A percentile compares a stretch with the other conserved stretches of the same genome.
Conservation (phyloP, 352 stramenopile genomes). For the Phytopythium aichiense region DNA sequence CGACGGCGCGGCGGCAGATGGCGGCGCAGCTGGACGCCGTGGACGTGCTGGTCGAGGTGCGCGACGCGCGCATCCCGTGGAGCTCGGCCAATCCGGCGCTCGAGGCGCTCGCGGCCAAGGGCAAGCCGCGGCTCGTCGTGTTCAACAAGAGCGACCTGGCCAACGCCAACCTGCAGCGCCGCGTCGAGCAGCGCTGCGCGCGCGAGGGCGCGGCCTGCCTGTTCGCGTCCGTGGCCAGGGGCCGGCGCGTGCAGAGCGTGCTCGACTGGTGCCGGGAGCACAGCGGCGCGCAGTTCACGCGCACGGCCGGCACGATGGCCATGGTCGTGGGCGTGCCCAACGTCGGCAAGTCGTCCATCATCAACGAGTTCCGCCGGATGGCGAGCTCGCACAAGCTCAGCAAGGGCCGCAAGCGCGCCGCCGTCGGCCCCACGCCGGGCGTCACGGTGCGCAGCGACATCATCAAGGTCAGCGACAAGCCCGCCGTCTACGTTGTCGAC, state of each 20-base stretch:
- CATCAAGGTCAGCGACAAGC: constrained; percentile 87
- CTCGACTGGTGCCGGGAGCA: constrained; percentile 75
- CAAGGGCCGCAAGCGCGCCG: constrained; percentile 77
- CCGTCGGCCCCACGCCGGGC: constrained; percentile 76
- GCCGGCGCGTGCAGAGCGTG: constrained; percentile 69
- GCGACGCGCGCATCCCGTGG: constrained; percentile 79
- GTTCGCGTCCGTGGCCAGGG: constrained; percentile 79
- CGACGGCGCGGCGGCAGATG: constrained; percentile 73
- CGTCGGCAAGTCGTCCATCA: constrained; percentile 89
- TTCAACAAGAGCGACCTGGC: constrained; percentile 88
- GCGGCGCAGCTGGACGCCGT: constrained; percentile 74
- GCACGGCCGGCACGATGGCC: constrained; percentile 81
- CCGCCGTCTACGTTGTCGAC: constrained; percentile 86
- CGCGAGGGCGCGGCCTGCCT: constrained; percentile 41
- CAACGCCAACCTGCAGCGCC: constrained; percentile 80
- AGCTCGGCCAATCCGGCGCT: constrained; percentile 82
- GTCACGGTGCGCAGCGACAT: constrained; percentile 87
- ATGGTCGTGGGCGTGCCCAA: constrained; percentile 90
- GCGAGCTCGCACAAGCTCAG: constrained; percentile 71
- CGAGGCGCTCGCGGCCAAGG: constrained; percentile 66
- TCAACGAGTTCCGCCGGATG: constrained; percentile 81
- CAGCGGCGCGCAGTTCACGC: constrained; percentile 79
- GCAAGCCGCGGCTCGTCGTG: constrained; percentile 79
- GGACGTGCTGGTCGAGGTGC: constrained; percentile 82
- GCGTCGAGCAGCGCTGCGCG: constrained; percentile 62